phyloP scores from a whole-genome alignment of 1,284 basidiomycete genomes.

The Malassezia nana region DNA sequence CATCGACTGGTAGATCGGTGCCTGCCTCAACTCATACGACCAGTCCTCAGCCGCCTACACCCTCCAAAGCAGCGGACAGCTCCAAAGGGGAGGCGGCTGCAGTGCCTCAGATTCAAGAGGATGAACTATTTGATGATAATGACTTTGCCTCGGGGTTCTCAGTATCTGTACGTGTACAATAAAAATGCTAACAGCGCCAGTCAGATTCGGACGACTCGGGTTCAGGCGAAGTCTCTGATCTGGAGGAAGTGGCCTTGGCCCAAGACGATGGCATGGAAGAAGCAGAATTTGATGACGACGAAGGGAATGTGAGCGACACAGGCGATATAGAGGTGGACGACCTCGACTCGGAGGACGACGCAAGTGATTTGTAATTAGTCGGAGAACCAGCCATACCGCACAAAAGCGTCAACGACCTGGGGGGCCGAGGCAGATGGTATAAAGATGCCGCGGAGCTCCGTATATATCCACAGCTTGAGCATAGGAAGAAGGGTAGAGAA shows the following conservation, averaged over 20 bases:
- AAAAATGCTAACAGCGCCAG: not conserved
- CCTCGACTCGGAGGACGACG: conserved; percentile 14
- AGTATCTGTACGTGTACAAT: conserved; percentile 5
- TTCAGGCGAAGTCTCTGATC: conserved; percentile 16
- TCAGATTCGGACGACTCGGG: conserved; percentile 16
- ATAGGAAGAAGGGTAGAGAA: conserved; percentile 23
- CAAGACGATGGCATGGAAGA: conserved; percentile 7
- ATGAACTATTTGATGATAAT: conserved; percentile 9
- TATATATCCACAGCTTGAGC: conserved; percentile 39
- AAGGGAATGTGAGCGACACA: not conserved
- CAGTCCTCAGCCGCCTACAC: not conserved
- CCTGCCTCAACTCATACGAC: not conserved
- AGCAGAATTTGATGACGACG: conserved; percentile 10
- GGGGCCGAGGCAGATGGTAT: conserved; percentile 25
- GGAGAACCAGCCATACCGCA: conserved; percentile 40
- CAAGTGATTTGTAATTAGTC: conserved; percentile 27
- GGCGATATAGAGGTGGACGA: not conserved
- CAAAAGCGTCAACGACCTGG: conserved; percentile 34
- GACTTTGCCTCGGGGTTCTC: conserved; percentile 12
- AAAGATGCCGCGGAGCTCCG: conserved; percentile 31
- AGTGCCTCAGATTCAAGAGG: not conserved
- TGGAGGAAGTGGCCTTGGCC: conserved; percentile 4
- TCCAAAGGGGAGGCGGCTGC: not conserved
- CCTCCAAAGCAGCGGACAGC: not conserved
- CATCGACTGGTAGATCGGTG: not conserved